Evolutionary conservation across 164 flowering plant species (phyloP).

Genomic region (Nymphaea thermarum): DNA sequence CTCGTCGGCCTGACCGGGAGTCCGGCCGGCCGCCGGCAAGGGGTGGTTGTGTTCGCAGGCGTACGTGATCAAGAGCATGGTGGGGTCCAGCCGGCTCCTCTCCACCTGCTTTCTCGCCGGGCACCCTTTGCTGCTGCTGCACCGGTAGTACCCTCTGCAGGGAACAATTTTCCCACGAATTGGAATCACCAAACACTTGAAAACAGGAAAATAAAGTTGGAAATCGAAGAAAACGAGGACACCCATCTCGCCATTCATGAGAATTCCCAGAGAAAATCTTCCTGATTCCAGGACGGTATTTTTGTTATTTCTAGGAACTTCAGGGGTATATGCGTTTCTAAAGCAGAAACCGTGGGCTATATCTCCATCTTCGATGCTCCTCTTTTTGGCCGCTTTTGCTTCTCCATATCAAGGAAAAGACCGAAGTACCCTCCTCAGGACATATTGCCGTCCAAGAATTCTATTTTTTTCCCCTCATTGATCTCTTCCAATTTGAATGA

Average conservation of each 20-base stretch:
- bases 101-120: constrained; percentile 96
- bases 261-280: not conserved
- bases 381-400: not conserved
- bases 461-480: no score
- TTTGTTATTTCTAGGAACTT: not conserved
- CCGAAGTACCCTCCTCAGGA: not conserved
- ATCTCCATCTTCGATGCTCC: not conserved
- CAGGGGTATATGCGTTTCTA: not conserved
- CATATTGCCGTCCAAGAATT: no score
- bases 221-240: not conserved
- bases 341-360: not conserved
- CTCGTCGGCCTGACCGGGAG: not conserved
- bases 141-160: constrained; percentile 75
- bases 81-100: constrained; percentile 67
- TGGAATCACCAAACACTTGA: not conserved
- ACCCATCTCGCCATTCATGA: not conserved
- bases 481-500: not conserved
- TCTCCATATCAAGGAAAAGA: not conserved
- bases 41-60: constrained; percentile 86
- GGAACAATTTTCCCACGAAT: not conserved
- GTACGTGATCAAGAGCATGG: constrained; percentile 70
- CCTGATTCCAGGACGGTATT: not conserved
- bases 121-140: constrained; percentile 89
- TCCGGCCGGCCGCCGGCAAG: constrained; percentile 18
- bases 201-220: not conserved